Conservation (phyloP, 2,329 filamentous ascomycete species). For the Pseudocercospora macadamiae region DNA sequence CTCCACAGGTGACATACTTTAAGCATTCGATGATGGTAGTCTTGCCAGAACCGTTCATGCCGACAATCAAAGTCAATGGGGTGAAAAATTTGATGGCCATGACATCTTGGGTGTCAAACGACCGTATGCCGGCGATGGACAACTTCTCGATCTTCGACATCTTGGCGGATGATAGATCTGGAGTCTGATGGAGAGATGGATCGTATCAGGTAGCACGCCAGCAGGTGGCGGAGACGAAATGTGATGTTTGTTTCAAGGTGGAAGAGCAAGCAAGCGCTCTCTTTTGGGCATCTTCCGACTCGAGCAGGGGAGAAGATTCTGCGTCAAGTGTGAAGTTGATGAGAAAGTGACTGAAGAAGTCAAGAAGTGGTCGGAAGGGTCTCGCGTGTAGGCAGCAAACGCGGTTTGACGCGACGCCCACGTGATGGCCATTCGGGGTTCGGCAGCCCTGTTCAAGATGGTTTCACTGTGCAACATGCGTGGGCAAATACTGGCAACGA, state of each 20-base stretch:
- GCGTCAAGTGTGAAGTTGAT: neutral
- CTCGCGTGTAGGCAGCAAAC: slow-evolving; percentile 11
- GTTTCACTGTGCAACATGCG: no score
- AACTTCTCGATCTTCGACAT: slow-evolving; percentile 81
- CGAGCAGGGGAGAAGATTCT: neutral
- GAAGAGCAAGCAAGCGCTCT: neutral
- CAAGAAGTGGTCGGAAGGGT: neutral
- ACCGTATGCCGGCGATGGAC: slow-evolving; percentile 81
- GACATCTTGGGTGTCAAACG: slow-evolving; percentile 74
- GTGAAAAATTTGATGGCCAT: slow-evolving; percentile 87
- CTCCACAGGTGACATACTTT: slow-evolving; percentile 95
- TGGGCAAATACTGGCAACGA: neutral
- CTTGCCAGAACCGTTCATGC: slow-evolving; percentile 96
- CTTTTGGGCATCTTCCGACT: slow-evolving; percentile 2
- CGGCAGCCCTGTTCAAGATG: no score
- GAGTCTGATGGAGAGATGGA: neutral
- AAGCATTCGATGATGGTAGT: slow-evolving; percentile 99
- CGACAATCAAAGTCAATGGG: slow-evolving; percentile 93
- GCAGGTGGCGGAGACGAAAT: neutral
- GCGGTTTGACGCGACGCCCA: neutral
- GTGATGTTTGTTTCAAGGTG: neutral
- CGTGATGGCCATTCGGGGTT: no score
- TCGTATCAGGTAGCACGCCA: neutral
- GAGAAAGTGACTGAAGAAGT: neutral
- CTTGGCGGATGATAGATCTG: slow-evolving; percentile 10